Conservation (phyloP, 257 asterid species). For the Solanum tarapatanum region DNA sequence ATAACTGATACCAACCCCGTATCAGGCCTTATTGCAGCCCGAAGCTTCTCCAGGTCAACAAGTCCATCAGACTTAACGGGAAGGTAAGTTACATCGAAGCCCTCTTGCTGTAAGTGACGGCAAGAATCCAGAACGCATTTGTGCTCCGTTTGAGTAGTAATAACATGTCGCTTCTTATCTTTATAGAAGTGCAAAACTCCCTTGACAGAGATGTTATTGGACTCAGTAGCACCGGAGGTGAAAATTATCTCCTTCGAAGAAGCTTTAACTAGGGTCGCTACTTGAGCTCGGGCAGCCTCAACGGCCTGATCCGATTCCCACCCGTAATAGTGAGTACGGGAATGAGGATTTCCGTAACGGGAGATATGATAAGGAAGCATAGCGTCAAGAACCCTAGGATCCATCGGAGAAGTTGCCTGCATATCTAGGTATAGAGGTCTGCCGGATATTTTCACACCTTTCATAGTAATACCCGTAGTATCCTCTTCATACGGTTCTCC, state of each 20-base stretch:
- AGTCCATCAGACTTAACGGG: constrained; percentile 74
- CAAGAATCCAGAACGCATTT: constrained; percentile 93
- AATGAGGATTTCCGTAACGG: constrained; percentile 87
- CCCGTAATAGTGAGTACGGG: constrained; percentile 94
- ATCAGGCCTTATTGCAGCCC: constrained; percentile 68
- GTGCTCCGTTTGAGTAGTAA: constrained; percentile 97
- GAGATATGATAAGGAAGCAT: constrained; percentile 83
- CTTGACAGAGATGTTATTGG: constrained; percentile 78
- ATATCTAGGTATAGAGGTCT: constrained; percentile 90
- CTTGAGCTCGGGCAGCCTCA: constrained; percentile 53
- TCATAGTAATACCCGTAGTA: constrained; percentile 44
- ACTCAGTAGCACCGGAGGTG: constrained; percentile 96
- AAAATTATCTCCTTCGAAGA: constrained; percentile 91
- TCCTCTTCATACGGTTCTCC: constrained; percentile 48
- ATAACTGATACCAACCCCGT: constrained; percentile 81
- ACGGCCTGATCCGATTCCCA: constrained; percentile 97
- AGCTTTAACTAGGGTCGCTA: constrained; percentile 58
- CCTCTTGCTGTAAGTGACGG: constrained; percentile 87
- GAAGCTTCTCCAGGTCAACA: constrained; percentile 48
- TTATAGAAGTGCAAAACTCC: constrained; percentile 82
- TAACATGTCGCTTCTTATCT: constrained; percentile 89
- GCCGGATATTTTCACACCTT: constrained; percentile 88
- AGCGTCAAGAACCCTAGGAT: constrained; percentile 84
- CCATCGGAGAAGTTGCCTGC: constrained; percentile 98
- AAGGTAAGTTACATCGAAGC: constrained; percentile 80